phyloP scores from a whole-genome alignment of 208 protist genomes.

The Crithidia fasciculata region DNA sequence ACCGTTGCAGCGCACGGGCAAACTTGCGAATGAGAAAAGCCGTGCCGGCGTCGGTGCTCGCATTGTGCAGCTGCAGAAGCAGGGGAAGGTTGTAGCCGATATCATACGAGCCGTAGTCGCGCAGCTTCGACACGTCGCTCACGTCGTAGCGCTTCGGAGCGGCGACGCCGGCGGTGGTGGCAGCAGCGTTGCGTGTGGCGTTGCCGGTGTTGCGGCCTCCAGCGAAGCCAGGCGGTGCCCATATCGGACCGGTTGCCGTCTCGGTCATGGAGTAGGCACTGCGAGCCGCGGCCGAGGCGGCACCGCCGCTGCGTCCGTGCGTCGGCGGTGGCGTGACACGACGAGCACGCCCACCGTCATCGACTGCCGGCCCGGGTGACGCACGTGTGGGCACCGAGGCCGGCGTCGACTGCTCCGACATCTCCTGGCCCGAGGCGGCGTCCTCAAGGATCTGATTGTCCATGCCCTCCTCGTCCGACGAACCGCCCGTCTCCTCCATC shows the following conservation, averaged over 20 bases:
- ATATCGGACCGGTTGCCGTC: neutral
- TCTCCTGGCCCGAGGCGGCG: neutral
- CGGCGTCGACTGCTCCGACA: constrained; percentile 1
- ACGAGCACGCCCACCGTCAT: neutral
- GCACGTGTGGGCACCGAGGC: neutral
- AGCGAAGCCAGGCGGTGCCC: constrained; percentile 6
- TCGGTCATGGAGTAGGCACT: constrained; percentile 1
- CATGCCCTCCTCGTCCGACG: constrained; percentile 32
- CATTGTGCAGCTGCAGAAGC: constrained; percentile 32
- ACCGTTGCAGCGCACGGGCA: constrained; percentile 41
- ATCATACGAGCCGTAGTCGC: constrained; percentile 59
- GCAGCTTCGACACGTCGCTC: constrained; percentile 62
- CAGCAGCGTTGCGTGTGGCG: neutral
- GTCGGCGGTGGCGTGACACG: neutral
- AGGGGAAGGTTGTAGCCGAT: constrained; percentile 50
- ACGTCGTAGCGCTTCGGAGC: constrained; percentile 40
- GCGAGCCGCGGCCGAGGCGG: neutral
- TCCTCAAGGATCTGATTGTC: constrained; percentile 26
- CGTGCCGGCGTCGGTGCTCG: neutral
- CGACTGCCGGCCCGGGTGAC: neutral
- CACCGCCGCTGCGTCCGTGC: neutral
- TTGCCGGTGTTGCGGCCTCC: neutral
- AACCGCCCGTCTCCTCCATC: constrained; percentile 28
- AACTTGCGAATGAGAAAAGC: constrained; percentile 36
- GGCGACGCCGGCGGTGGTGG: neutral